Base-by-base conservation (phyloP, 441 rosid genomes). In the Syzygium syzygioides region DNA sequence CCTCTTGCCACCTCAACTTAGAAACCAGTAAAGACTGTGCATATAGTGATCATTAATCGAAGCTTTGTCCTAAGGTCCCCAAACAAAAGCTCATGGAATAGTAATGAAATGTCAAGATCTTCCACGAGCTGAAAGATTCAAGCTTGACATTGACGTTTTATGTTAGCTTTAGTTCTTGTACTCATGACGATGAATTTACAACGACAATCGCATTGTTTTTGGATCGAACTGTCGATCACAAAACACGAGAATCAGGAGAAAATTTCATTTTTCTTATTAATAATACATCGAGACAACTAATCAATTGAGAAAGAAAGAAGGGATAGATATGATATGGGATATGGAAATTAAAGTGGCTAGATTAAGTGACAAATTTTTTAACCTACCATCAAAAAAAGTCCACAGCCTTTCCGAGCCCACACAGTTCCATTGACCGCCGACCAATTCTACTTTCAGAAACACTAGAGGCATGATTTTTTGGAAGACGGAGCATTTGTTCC, bases 401-500 rank as follows among this genome's bases (percentile, higher is more conserved):
- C 14, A 52, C 4, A 2, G 53, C 53, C 53, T 52, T 52, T 52
- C 1, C 14, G 53, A 52, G 53, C 4, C 53, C 53, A 10, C 4
- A 10, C 14, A 4, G 53, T 52, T 14, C 53, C 53, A 52, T 52
- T 52, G 1, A 12, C 53, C 53, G 12, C 14, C 2, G 53, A 52
- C 4, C 53, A 52, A 52, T 52, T 52, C 53, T 12, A 56, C 28
- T 4, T 3, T 56, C 13, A 0, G 53, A 52, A 52, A 10, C 4
- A 10, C 14, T 3, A 3, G 4, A 56, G 12, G 12, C 60, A 1
- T 3, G 60, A 23, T 23, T 3, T 3, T 4, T 9, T 11, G 12
- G 28, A 56, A 23, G 55, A 15, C 19, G 55, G 0, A 54, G 55
- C 19, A 17, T 54, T 54, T 5, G 2, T 18, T 54, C 7, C 55